These are phyloP conservation scores for Chlorella sp. DNA, from an alignment of 139 green algal genomes.

Conservation along the genomic window DNA sequence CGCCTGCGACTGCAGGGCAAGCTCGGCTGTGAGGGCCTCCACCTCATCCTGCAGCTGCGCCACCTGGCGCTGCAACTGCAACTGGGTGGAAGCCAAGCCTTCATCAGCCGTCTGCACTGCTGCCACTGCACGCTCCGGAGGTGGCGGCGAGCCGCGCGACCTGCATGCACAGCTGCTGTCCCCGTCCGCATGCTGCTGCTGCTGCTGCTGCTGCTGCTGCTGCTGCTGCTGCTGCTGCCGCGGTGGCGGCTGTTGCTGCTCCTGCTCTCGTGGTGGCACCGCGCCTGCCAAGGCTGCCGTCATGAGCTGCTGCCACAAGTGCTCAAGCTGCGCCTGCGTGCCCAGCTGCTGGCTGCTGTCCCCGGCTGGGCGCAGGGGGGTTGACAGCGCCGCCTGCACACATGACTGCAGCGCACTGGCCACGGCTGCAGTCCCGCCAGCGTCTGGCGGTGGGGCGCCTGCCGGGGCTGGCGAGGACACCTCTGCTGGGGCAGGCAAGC, in stretches of 20 bases:
- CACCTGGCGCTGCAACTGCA: slow-evolving; percentile 22
- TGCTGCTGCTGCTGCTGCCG: neutral
- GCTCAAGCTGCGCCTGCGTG: too few species aligned
- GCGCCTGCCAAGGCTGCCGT: too few species aligned
- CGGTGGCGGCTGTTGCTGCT: neutral
- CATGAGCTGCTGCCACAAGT: neutral
- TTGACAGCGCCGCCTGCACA: too few species aligned
- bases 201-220: neutral
- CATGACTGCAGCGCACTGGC: too few species aligned
- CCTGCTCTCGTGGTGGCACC: neutral
- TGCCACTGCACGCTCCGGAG: slow-evolving; percentile 28
- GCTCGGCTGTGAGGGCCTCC: slow-evolving; percentile 21
- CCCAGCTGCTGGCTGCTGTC: too few species aligned
- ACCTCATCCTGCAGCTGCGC: slow-evolving; percentile 39
- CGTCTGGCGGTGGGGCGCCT: too few species aligned
- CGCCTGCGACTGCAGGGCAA: slow-evolving; percentile 34
- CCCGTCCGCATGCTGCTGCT: neutral
- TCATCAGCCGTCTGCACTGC: slow-evolving; percentile 38
- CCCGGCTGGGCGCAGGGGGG: too few species aligned
- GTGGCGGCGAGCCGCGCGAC: neutral
- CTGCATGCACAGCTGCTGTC: neutral
- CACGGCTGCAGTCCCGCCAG: too few species aligned
- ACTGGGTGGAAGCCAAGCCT: too few species aligned
- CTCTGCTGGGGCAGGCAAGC: neutral
- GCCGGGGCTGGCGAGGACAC: too few species aligned